A percentile compares a stretch with the other conserved stretches of the same genome.
Evolutionary conservation across 2,329 filamentous ascomycete species (phyloP).

Genomic region (Botryotinia globosa): DNA sequence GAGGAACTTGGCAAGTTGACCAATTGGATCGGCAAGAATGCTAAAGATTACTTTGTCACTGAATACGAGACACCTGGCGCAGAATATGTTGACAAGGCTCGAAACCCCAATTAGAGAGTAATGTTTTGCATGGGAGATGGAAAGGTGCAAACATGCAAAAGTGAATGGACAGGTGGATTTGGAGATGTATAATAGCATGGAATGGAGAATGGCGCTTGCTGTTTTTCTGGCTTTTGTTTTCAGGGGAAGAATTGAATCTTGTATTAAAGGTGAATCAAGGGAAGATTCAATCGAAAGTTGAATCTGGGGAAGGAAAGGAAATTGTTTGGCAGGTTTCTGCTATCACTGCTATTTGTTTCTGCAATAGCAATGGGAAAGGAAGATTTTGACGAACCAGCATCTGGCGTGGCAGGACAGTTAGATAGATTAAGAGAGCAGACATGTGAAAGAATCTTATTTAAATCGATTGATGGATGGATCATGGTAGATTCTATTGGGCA

Average conservation of each 20-base stretch:
- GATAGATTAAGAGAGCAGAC: background rate
- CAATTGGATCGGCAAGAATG: constrained; percentile 72
- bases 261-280: background rate
- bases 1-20: constrained; percentile 88
- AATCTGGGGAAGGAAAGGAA: background rate
- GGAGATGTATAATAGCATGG: constrained; percentile 22
- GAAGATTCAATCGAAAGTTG: background rate
- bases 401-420: background rate
- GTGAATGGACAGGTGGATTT: background rate
- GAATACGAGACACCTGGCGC: constrained; percentile 71
- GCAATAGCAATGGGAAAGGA: background rate
- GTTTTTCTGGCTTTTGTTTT: constrained; percentile 15
- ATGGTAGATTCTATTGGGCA: background rate
- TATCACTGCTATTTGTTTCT: background rate
- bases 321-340: background rate
- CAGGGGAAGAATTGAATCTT: background rate
- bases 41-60: constrained; percentile 71
- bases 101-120: constrained; percentile 23
- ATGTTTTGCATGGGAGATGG: background rate
- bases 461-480: background rate
- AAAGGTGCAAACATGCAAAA: background rate
- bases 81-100: constrained; percentile 69
- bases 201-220: constrained; percentile 33
- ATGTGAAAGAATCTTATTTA: background rate
- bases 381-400: background rate